phyloP scores from a whole-genome alignment of 495 filamentous ascomycete genomes.

The Hypoxylon perforatum region DNA sequence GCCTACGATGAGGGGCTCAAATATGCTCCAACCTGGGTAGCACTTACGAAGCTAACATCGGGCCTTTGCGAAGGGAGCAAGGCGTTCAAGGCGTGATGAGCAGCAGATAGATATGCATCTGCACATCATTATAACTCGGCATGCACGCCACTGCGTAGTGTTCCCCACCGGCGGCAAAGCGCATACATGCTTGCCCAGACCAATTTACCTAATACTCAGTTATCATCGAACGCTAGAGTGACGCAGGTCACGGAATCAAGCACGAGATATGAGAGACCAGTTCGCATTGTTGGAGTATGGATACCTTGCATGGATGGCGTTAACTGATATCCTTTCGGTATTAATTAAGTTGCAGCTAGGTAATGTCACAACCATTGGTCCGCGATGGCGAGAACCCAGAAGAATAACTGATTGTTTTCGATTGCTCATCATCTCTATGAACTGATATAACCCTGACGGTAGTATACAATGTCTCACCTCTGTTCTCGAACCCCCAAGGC shows the following conservation, averaged over 20 bases:
- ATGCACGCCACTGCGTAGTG: constrained; percentile 1
- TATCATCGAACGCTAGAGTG: constrained; percentile 2
- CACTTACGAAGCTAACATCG: constrained; percentile 76
- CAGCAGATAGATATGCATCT: not conserved
- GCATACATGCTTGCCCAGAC: not conserved
- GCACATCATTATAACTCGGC: not conserved
- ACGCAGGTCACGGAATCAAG: constrained; percentile 1
- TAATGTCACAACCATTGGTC: constrained; percentile 33
- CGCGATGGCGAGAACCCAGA: constrained; percentile 11
- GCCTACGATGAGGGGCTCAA: constrained; percentile 83
- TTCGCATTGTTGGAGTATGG: constrained; percentile 26
- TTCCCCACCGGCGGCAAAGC: constrained; percentile 1
- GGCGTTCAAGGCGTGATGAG: constrained; percentile 46
- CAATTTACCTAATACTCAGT: constrained; percentile 7
- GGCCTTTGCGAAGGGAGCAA: constrained; percentile 81
- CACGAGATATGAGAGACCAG: constrained; percentile 4
- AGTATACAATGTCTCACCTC: constrained; percentile 6
- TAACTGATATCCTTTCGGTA: constrained; percentile 21
- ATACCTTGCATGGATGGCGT: constrained; percentile 43
- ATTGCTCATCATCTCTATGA: constrained; percentile 4
- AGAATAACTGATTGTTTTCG: constrained; percentile 5
- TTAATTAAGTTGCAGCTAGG: constrained; percentile 33
- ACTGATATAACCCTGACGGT: constrained; percentile 4
- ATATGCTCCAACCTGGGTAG: constrained; percentile 83
- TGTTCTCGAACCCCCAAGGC: constrained; percentile 17